Evolutionary conservation across 306 rosid genomes (phyloP), one percentile per base, ranked within the genome.

Genomic region (Abrus precatorius): DNA sequence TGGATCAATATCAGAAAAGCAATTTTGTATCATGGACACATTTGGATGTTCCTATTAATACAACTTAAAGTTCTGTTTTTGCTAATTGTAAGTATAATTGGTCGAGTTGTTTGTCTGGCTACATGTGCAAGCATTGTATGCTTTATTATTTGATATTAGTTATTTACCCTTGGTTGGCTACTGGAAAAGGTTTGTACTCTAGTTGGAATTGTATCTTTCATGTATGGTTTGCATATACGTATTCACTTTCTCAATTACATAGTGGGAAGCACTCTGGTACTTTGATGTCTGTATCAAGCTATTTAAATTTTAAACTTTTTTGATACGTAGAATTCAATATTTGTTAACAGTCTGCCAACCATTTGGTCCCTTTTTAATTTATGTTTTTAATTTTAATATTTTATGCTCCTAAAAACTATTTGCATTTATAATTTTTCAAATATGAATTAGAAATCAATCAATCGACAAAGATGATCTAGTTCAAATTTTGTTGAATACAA

Each of bases 101-200:
- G 32, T 79, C 3, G 10, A 45, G 41, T 62, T 20, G 53, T 70
- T 71, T 69, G 28, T n/a, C 77, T 48, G 13, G 77, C 29, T 7
- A 33, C 20, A 28, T 54, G 8, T 13, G 8, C 28, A 14, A 69
- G 44, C 29, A 47, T 4, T 12, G 28, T 44, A 61, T 54, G 40
- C 34, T 33, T 75, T 3, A 32, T 9, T 67, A 20, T 20, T 20
- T 50, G 69, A n/a, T 45, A 33, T 14, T 8, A 50, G 43, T 43
- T 2, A 69, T 56, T 6, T 34, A 30, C n/a, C 38, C 5, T 36
- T 7, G 27, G 1, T 3, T 72, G 38, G 41, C 5, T 40, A 5
- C 79, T 32, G 13, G 47, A 11, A 60, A 55, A 59, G 69, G 32
- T 30, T 33, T 11, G 43, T 43, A 20, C 62, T 48, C 63, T 8